Base-by-base conservation (phyloP, 2,329 filamentous ascomycete species). In the Ophiocordyceps camponoti-saundersi region DNA sequence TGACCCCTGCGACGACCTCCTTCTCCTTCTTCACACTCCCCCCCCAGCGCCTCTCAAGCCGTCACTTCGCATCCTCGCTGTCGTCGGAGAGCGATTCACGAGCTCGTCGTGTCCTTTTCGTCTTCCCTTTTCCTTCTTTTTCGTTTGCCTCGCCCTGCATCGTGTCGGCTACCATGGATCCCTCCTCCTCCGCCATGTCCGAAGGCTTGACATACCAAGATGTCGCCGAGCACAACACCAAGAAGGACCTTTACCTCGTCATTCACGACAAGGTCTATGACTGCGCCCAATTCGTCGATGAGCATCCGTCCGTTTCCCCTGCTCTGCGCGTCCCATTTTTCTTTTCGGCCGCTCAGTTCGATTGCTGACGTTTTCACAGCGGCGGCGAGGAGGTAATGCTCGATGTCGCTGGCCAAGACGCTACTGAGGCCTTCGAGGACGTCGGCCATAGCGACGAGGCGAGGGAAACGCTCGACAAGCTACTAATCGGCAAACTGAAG, bases 381-480 rank as follows among this genome's bases (percentile, higher is more conserved):
- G 92, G 92, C 73, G 92, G 92, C 71, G 92, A 98, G 71, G 92
- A 98, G 72, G 92, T 98, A 57, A 73, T 98, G 53, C 82, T 98
- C 56, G 92, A 98, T 57, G 89, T 96, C 53, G 92, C 75, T 60
- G 92, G 92, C 56, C 89, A 95, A 71, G 92, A 98, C 67, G 84
- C 85, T 59, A 95, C 90, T 58, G 92, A 96, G 71, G 90, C 92
- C 51, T 98, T 98, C 64, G 92, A 98, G 73, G 92, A 98, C 68
- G 92, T 98, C 60, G 92, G 92, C 62, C 92, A 98, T 82, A 93
- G 85, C 59, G 92, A 98, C 67, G 92, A 98, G 75, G 92, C 92
- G 55, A 83, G 92, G 55, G 90, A 96, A 72, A 90, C 94, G 55
- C 80, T 98, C 48, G 80, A 83, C 30, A 77, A 79, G 59, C 71